Conservation (phyloP, 345 rosid genomes). For the Dovyalis caffra region DNA sequence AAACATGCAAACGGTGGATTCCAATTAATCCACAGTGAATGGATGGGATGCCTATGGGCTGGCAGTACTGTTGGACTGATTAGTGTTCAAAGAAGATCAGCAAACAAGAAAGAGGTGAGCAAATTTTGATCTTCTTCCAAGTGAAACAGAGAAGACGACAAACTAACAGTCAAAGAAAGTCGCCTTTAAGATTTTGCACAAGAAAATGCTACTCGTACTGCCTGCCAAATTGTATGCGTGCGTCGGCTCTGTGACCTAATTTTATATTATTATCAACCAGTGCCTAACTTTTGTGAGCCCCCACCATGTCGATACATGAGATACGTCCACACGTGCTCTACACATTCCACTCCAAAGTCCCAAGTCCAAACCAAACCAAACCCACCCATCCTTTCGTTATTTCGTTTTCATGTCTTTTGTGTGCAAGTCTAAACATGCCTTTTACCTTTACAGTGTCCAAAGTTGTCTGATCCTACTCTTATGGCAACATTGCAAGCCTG, state of each 20-base stretch:
- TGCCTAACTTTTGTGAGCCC: background rate
- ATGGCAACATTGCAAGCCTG: background rate
- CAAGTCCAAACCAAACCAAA: background rate
- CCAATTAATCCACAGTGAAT: background rate
- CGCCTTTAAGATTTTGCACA: background rate
- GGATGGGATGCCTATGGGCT: constrained; percentile 1
- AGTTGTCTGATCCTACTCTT: background rate
- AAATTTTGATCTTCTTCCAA: too few species aligned
- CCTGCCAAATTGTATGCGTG: background rate
- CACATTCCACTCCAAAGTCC: background rate
- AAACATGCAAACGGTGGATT: background rate
- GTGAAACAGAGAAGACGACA: constrained; percentile 6
- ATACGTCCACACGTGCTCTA: background rate
- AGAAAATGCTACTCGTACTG: background rate
- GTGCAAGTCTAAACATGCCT: background rate
- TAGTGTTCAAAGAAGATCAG: background rate
- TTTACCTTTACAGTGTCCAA: background rate
- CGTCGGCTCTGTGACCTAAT: background rate
- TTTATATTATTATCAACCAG: background rate
- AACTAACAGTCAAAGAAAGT: constrained; percentile 28
- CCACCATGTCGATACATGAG: background rate
- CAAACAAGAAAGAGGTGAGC: too few species aligned
- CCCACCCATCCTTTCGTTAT: background rate
- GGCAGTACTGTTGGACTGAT: background rate
- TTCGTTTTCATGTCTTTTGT: background rate